Conservation (phyloP, 768 basidiomycete species). For the Mycena polygramma region DNA sequence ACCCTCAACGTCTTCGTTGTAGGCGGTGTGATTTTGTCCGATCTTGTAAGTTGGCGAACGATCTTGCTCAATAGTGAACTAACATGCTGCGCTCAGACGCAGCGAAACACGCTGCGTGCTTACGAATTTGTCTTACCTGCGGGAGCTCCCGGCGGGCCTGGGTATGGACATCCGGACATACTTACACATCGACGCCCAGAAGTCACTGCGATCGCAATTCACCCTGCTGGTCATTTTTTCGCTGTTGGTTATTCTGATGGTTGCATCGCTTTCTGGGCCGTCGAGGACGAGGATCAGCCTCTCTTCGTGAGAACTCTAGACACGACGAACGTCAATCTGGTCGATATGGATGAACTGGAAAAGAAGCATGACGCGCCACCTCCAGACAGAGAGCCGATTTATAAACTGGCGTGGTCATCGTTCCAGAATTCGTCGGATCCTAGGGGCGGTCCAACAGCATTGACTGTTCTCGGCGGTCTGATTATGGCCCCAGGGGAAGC, state of each 20-base stretch:
- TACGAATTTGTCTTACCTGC: conserved; percentile 82
- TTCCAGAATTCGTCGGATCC: conserved; percentile 77
- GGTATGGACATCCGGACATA: conserved; percentile 73
- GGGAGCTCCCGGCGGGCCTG: conserved; percentile 85
- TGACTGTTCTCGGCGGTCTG: conserved; percentile 86
- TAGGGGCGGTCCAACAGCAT: conserved; percentile 76
- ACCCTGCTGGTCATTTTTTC: conserved; percentile 83
- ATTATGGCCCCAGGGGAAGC: conserved; percentile 56
- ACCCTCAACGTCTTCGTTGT: conserved; percentile 20
- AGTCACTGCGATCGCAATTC: conserved; percentile 80
- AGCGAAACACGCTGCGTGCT: conserved; percentile 65
- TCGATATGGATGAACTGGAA: conserved; percentile 65
- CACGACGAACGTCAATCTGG: conserved; percentile 63
- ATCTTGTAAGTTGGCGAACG: conserved; percentile 59
- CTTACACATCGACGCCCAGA: conserved; percentile 75
- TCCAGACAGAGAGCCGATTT: conserved; percentile 77
- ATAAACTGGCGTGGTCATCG: conserved; percentile 88
- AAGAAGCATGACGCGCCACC: conserved; percentile 44
- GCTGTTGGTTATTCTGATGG: conserved; percentile 88
- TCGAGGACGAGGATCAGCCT: conserved; percentile 82
- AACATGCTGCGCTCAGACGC: conserved; percentile 47
- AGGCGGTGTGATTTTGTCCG: conserved; percentile 74
- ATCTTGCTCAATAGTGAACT: not conserved
- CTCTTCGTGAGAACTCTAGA: conserved; percentile 81
- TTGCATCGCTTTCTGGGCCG: conserved; percentile 85